These are phyloP conservation scores for Solanum piurae DNA, from an alignment of 257 asterid genomes.

Conservation along the genomic window DNA sequence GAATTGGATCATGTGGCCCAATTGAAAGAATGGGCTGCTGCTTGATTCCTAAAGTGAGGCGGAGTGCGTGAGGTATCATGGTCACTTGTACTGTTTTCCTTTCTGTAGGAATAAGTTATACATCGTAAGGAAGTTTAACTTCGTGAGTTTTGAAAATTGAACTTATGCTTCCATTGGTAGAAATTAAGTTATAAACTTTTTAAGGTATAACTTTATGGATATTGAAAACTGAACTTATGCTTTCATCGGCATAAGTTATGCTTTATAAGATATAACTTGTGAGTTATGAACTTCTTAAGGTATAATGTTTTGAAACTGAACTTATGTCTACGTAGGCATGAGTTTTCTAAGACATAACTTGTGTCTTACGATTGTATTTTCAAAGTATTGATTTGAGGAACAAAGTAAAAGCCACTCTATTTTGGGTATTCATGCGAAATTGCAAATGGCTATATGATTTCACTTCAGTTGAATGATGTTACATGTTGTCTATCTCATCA, in stretches of 20 bases:
- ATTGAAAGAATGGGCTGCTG: background rate
- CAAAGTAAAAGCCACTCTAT: background rate
- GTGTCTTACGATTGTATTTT: too few relatives aligned
- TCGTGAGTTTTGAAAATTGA: too few relatives aligned
- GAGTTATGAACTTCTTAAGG: background rate
- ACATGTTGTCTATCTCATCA: background rate
- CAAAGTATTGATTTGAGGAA: background rate
- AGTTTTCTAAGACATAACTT: background rate
- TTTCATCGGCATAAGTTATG: too few relatives aligned
- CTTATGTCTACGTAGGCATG: background rate
- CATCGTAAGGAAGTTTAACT: too few relatives aligned
- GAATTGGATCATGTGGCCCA: background rate
- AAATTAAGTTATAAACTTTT: too few relatives aligned
- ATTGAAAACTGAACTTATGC: too few relatives aligned
- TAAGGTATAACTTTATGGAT: too few relatives aligned
- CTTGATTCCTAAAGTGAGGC: rapidly evolving
- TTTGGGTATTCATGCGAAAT: background rate
- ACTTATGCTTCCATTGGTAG: too few relatives aligned
- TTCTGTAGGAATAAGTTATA: too few relatives aligned
- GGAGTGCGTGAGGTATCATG: background rate
- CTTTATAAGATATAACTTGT: background rate
- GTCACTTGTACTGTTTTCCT: too few relatives aligned
- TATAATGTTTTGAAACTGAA: background rate
- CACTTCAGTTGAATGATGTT: background rate
- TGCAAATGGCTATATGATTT: background rate